A percentile compares a stretch with the other conserved stretches of the same genome.
Evolutionary conservation across 1,139 yeast species (phyloP).

Genomic region (Yamadazyma diospyri): DNA sequence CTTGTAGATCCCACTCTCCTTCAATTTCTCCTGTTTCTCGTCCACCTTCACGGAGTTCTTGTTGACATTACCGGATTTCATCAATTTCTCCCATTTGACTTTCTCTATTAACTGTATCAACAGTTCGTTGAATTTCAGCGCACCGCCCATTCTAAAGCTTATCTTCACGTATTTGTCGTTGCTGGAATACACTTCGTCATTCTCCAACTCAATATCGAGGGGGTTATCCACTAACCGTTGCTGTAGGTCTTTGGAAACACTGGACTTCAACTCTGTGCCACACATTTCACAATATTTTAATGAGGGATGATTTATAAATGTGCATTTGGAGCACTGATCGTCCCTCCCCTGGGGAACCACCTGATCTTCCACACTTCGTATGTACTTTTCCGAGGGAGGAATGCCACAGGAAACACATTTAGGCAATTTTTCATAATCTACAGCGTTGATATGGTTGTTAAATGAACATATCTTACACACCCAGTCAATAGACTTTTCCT

Average conservation of each 20-base stretch:
- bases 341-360: slow-evolving; percentile 25
- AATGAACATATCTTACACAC: slow-evolving; percentile 80
- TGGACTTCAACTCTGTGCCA: slow-evolving; percentile 52
- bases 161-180: slow-evolving; percentile 45
- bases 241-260: slow-evolving; percentile 15
- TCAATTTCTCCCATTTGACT: slow-evolving; percentile 42
- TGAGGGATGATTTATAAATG: slow-evolving; percentile 81
- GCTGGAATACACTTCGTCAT: slow-evolving; percentile 31
- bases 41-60: slow-evolving; percentile 31
- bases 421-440: slow-evolving; percentile 42
- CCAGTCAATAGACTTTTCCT: slow-evolving; percentile 48
- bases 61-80: slow-evolving; percentile 37
- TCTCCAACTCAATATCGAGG: slow-evolving; percentile 25
- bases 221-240: slow-evolving; percentile 13
- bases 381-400: slow-evolving; percentile 18
- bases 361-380: slow-evolving; percentile 7
- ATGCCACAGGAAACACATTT: slow-evolving; percentile 80
- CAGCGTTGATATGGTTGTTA: slow-evolving; percentile 46
- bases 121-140: slow-evolving; percentile 41
- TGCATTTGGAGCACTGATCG: slow-evolving; percentile 71
- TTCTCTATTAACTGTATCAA: slow-evolving; percentile 43
- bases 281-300: slow-evolving; percentile 82
- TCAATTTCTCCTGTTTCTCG: slow-evolving; percentile 7
- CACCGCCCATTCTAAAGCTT: slow-evolving; percentile 64
- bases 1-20: slow-evolving; percentile 61